These are phyloP conservation scores for Coemansia sp. DNA, from an alignment of 192 early-diverging fungal species.

Conservation along the genomic window DNA sequence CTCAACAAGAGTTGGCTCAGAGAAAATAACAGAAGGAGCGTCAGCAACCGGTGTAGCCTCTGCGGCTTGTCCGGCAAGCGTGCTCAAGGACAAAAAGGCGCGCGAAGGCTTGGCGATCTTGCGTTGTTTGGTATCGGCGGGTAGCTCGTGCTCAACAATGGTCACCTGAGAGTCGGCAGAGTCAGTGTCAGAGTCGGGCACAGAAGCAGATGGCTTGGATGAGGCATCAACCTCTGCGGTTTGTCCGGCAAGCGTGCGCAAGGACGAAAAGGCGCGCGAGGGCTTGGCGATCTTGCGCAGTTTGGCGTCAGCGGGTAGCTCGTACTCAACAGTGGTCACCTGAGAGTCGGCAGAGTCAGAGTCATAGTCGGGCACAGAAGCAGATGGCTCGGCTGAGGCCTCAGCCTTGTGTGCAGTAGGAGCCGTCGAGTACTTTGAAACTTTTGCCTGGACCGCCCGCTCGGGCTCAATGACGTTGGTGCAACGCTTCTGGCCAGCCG, in stretches of 20 bases:
- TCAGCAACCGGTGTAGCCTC: conserved; percentile 7
- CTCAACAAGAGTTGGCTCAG: background rate
- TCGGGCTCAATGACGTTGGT: conserved; percentile 18
- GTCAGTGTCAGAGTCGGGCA: too few species aligned
- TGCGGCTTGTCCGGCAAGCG: conserved; percentile 3
- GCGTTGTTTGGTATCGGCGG: too few species aligned
- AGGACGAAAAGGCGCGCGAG: conserved; percentile 28
- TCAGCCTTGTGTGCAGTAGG: background rate
- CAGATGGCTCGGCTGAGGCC: background rate
- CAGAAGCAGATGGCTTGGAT: too few species aligned
- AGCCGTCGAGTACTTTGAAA: conserved; percentile 9
- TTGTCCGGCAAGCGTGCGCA: conserved; percentile 16
- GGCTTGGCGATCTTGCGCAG: conserved; percentile 44
- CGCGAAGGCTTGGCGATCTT: too few species aligned
- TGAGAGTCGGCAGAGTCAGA: conserved; percentile 31
- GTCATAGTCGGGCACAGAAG: conserved; percentile 11
- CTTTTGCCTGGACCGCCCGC: conserved; percentile 31
- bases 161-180: too few species aligned
- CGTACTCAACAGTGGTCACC: conserved; percentile 27
- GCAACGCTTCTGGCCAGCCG: conserved; percentile 39
- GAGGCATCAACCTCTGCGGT: conserved; percentile 26
- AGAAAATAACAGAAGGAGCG: conserved; percentile 1
- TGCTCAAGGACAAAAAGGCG: too few species aligned
- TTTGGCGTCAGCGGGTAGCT: background rate
- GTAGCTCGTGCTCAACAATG: too few species aligned